Percentiles rank a stretch among this genome's conserved stretches.
These are phyloP conservation scores for Aspergillus cejpii DNA, from an alignment of 2,329 filamentous ascomycete species.

Conservation along the genomic window DNA sequence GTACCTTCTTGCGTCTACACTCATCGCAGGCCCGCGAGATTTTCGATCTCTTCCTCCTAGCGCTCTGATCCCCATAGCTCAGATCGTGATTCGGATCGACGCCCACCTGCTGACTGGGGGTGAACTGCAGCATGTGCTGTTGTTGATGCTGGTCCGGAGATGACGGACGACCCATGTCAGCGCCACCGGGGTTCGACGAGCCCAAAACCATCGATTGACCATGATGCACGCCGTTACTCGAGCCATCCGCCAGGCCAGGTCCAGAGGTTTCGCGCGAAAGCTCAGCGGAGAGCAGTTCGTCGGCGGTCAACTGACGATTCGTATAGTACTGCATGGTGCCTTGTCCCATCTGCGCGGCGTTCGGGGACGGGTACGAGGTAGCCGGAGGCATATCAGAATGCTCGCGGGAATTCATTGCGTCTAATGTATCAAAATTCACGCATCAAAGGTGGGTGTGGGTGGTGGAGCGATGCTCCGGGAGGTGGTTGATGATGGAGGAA, in stretches of 20 bases:
- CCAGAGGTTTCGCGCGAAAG: conserved; percentile 43
- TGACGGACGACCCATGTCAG: conserved; percentile 34
- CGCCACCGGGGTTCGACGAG: conserved; percentile 30
- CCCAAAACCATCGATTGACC: conserved; percentile 37
- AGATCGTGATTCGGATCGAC: conserved; percentile 44
- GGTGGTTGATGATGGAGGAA: conserved; percentile 19
- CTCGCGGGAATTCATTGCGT: conserved; percentile 38
- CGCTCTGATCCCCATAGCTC: conserved; percentile 54
- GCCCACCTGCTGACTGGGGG: conserved; percentile 40
- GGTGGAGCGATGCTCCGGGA: conserved; percentile 31
- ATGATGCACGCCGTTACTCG: conserved; percentile 38
- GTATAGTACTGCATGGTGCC: conserved; percentile 40
- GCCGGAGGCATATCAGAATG: conserved; percentile 40
- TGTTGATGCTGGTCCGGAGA: conserved; percentile 37
- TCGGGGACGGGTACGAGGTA: conserved; percentile 42
- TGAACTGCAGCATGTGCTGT: conserved; percentile 39
- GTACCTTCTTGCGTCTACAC: conserved; percentile 72
- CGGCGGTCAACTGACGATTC: conserved; percentile 41
- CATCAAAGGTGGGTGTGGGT: conserved; percentile 16
- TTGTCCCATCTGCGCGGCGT: conserved; percentile 41
- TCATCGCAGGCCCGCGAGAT: conserved; percentile 86
- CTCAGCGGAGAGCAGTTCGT: conserved; percentile 45
- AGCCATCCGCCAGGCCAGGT: conserved; percentile 38
- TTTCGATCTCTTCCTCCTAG: conserved; percentile 71
- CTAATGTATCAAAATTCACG: conserved; percentile 9